These are phyloP conservation scores for Acmispon strigosus DNA, from an alignment of 306 rosid species.

Conservation along the genomic window DNA sequence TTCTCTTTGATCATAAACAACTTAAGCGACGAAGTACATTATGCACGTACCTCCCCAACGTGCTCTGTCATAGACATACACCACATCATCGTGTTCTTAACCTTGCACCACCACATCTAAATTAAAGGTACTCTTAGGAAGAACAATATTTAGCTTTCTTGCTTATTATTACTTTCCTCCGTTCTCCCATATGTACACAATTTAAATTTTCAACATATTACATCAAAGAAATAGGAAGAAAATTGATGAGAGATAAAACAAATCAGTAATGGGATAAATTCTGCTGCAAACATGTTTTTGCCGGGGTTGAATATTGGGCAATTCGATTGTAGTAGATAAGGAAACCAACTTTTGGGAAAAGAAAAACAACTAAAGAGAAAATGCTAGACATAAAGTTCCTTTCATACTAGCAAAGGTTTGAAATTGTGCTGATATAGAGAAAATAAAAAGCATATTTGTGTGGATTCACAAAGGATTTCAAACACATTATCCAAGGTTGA, in stretches of 20 bases:
- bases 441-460: constrained; percentile 16
- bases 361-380: neutral
- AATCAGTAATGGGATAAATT: neutral
- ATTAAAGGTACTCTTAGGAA: too few relatives aligned
- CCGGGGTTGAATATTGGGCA: neutral
- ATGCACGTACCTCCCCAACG: too few relatives aligned
- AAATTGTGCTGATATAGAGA: neutral
- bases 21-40: too few relatives aligned
- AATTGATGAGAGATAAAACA: neutral
- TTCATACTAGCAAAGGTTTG: constrained; percentile 7
- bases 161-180: too few relatives aligned
- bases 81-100: too few relatives aligned
- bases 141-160: too few relatives aligned
- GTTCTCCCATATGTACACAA: too few relatives aligned
- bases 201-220: neutral
- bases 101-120: too few relatives aligned
- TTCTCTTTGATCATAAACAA: too few relatives aligned
- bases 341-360: constrained; percentile 14
- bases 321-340: neutral
- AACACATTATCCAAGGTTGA: constrained; percentile 21
- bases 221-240: neutral
- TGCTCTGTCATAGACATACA: too few relatives aligned
- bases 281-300: constrained; percentile 12
- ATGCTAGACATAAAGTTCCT: neutral
- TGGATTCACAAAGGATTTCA: constrained; percentile 31